Conservation (phyloP, 805 yeast genomes). For the Metschnikowia picachoensis region DNA sequence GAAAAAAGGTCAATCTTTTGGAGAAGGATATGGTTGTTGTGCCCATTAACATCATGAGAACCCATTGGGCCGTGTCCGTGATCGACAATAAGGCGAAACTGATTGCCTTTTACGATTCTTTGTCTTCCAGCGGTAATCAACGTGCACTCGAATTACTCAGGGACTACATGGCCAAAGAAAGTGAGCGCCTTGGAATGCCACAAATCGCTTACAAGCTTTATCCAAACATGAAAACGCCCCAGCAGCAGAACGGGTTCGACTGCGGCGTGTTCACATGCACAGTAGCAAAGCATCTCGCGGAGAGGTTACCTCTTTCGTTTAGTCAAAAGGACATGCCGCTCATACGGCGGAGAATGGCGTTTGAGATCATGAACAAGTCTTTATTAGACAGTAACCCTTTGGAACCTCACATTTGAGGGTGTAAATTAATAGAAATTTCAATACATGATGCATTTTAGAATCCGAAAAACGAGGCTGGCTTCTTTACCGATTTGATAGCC, state of each 20-base stretch:
- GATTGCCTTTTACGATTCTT: constrained; percentile 75
- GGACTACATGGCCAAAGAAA: constrained; percentile 66
- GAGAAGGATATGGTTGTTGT: constrained; percentile 64
- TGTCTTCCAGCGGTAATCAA: constrained; percentile 45
- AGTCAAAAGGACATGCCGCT: constrained; percentile 64
- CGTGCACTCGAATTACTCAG: constrained; percentile 44
- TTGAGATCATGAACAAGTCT: constrained; percentile 43
- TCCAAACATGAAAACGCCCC: constrained; percentile 52
- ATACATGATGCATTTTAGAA: constrained; percentile 1
- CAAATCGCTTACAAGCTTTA: constrained; percentile 22
- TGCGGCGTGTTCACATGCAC: constrained; percentile 94
- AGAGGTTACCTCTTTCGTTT: constrained; percentile 48
- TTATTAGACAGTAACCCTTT: constrained; percentile 21
- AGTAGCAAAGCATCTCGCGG: constrained; percentile 59
- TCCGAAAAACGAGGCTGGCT: constrained; percentile 13
- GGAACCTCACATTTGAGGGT: constrained; percentile 12
- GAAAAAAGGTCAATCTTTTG: constrained; percentile 64
- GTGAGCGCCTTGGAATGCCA: constrained; percentile 41
- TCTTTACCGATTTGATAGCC: constrained; percentile 2
- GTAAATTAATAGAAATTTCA: neutral
- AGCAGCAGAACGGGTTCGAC: constrained; percentile 85
- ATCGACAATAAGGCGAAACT: constrained; percentile 57
- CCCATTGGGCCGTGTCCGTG: constrained; percentile 91
- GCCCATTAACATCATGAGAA: constrained; percentile 78
- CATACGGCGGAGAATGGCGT: constrained; percentile 67